phyloP scores from a whole-genome alignment of 2,329 filamentous ascomycete species.

The Apiospora marii region DNA sequence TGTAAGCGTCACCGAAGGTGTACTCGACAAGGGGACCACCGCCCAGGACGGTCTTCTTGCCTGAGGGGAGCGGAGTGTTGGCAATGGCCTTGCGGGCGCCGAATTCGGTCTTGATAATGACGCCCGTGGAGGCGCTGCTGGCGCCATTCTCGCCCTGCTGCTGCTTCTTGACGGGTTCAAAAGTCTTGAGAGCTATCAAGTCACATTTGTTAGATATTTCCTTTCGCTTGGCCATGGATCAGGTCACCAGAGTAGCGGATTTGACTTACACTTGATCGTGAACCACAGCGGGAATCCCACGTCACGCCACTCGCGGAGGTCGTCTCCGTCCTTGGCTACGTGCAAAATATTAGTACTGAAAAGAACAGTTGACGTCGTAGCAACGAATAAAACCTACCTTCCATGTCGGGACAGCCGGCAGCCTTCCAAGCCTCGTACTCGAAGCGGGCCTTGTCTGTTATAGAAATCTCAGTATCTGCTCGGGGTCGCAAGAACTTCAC shows the following conservation, averaged over 20 bases:
- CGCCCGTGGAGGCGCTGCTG: neutral
- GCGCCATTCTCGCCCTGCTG: neutral
- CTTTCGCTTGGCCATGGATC: neutral
- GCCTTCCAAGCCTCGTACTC: conserved; percentile 16
- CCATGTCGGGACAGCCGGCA: neutral
- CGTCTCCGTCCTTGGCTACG: neutral
- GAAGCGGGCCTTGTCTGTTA: neutral
- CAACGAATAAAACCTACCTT: neutral
- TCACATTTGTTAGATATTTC: neutral
- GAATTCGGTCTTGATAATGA: neutral
- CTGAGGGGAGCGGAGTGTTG: neutral
- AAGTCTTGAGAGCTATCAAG: neutral
- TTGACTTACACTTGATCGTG: neutral
- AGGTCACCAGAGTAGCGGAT: neutral
- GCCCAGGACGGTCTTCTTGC: neutral
- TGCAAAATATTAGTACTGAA: neutral
- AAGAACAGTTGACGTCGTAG: neutral
- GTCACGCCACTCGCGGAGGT: neutral
- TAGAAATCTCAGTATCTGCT: neutral
- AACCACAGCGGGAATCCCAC: conserved; percentile 6
- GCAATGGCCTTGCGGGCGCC: neutral
- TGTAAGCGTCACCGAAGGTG: neutral
- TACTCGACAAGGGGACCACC: neutral
- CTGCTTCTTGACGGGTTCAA: neutral
- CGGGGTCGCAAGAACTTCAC: neutral